phyloP scores from a whole-genome alignment of 495 filamentous ascomycete genomes.

The Delitschia confertaspora region DNA sequence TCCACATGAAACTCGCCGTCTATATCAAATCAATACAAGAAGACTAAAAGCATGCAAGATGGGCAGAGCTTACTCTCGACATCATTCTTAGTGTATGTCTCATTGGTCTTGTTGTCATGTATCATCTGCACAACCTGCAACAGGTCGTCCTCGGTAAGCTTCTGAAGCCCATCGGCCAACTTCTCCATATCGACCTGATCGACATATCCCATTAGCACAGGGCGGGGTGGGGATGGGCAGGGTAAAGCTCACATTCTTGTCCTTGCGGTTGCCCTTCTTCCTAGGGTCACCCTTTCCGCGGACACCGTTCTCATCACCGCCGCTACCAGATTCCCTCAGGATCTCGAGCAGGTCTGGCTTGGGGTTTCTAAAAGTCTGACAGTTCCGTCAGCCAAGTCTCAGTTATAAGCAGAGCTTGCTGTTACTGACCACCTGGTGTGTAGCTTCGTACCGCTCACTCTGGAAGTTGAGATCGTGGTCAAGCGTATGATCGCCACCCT shows the following conservation, averaged over 20 bases:
- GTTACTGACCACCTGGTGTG: conserved; percentile 62
- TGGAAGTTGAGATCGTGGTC: conserved; percentile 89
- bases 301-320: conserved; percentile 50
- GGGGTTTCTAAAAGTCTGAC: conserved; percentile 77
- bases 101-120: conserved; percentile 84
- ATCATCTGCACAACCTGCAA: conserved; percentile 95
- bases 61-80: conserved; percentile 62
- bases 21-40: conserved; percentile 33
- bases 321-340: conserved; percentile 71
- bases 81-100: conserved; percentile 95
- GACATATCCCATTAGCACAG: conserved; percentile 12
- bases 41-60: neutral
- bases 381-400: neutral
- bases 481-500: conserved; percentile 71
- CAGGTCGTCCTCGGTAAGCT: conserved; percentile 78
- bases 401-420: neutral
- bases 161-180: conserved; percentile 84
- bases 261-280: conserved; percentile 67
- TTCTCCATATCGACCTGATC: conserved; percentile 82
- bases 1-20: conserved; percentile 98
- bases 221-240: neutral
- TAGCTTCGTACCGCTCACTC: conserved; percentile 68
- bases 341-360: conserved; percentile 65
- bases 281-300: conserved; percentile 50
- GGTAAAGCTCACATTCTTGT: conserved; percentile 50